Base-by-base conservation (phyloP, 306 rosid genomes). In the Medicago ruthenica region DNA sequence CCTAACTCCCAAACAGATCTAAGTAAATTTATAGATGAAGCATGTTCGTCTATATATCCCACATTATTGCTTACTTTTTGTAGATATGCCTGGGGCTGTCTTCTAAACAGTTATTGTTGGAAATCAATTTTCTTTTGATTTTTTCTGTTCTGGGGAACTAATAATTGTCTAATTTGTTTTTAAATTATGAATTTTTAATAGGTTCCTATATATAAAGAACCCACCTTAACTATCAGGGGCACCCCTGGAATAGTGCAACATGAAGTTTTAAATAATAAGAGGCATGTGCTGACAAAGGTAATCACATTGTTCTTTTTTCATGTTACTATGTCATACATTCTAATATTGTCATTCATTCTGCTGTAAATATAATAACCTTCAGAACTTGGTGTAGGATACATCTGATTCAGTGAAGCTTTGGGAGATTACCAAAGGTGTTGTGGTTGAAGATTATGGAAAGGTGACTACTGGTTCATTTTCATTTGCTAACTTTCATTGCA, bases 271-370 rank as follows among this genome's bases (percentile, higher is more conserved):
- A 96, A 92, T 86, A 96, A 92, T 78, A 92, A 89, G 86, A 88
- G 98, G 82, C 97, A 92, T 82, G 96, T 96, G 78, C 78, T 96
- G 89, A 92, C 99, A 4, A 92, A 90, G 99, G 99, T 96, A 89
- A 81, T 63, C 67, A 9, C 75, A 65, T 45, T 80, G 21, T 67
- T 75, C 73, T 79, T 48, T 67, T 21, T 60, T 71, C 11, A 53
- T 74, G 67, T 57, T 78, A 70, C 41, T 17, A 55, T 69, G 65
- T 36, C 40, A 48, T 51, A 17, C 51, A 10, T 67, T 77, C 74
- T 63, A n/a, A 34, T 54, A 54, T 45, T 76, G 40, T 67, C 55
- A 54, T 70, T 15, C 66, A 16, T 71, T 76, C 75, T 70, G 37
- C 27, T 67, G 37, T 16, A n/a, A 47, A 55, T 63, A 64, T 79